A percentile compares a stretch with the other conserved stretches of the same genome.
Evolutionary conservation across 345 rosid genomes (phyloP).

Genomic region (Populus simonii): DNA sequence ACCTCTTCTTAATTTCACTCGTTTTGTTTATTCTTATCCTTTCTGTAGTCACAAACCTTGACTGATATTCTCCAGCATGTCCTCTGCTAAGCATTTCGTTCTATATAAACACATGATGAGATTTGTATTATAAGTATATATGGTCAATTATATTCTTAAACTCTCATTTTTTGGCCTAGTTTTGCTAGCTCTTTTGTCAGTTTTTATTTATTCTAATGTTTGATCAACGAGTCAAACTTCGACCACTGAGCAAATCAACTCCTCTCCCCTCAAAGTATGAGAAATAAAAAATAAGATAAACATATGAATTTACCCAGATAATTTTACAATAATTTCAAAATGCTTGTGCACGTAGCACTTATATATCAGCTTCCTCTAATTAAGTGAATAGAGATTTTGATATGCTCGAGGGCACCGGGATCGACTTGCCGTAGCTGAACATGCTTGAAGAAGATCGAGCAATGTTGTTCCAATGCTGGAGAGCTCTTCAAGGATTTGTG

Average conservation of each 20-base stretch:
- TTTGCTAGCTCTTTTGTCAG: too few relatives aligned
- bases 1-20: too few relatives aligned
- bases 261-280: too few relatives aligned
- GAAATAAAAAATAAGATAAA: too few relatives aligned
- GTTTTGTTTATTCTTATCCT: not conserved
- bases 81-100: not conserved
- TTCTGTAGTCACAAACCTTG: not conserved
- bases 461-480: not conserved
- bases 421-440: constrained; percentile 26
- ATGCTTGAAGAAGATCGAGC: not conserved
- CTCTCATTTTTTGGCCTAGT: not conserved
- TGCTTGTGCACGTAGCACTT: not conserved
- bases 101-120: not conserved
- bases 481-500: constrained; percentile 16
- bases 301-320: too few relatives aligned
- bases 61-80: not conserved
- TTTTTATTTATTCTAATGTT: too few relatives aligned
- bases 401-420: constrained; percentile 30
- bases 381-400: not conserved
- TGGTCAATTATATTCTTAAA: too few relatives aligned
- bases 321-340: too few relatives aligned
- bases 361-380: not conserved
- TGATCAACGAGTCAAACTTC: too few relatives aligned
- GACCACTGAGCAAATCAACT: too few relatives aligned
- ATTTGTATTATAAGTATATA: too few relatives aligned